Percentiles rank a stretch among this genome's conserved stretches.
phyloP scores from a whole-genome alignment of 306 rosid genomes.

The Pachyrhizus erosus region DNA sequence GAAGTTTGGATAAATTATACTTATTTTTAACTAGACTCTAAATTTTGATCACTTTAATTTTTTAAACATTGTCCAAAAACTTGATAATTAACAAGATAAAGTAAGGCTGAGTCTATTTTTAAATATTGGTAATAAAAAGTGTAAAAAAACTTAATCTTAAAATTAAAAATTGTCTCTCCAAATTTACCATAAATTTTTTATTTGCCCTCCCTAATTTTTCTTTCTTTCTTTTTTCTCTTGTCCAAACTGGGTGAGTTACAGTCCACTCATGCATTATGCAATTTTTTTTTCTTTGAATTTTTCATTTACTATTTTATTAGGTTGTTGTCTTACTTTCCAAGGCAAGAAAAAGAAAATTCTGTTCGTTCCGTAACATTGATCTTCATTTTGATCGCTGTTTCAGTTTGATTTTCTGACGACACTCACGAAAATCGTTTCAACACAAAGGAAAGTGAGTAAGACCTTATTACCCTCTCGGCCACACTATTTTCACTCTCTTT shows the following conservation, averaged over 20 bases:
- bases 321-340: neutral
- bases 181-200: neutral
- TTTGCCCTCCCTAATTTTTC: neutral
- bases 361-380: neutral
- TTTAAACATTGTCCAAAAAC: too few relatives aligned
- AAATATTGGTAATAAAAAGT: too few relatives aligned
- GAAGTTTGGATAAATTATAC: too few relatives aligned
- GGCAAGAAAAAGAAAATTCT: neutral
- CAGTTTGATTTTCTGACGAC: slow-evolving; percentile 36
- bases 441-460: slow-evolving; percentile 2
- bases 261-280: neutral
- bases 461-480: neutral
- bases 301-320: neutral
- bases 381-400: neutral
- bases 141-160: neutral
- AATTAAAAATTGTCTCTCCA: neutral
- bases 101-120: too few relatives aligned
- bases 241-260: neutral
- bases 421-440: slow-evolving; percentile 17
- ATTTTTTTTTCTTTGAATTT: neutral
- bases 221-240: neutral
- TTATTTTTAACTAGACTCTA: too few relatives aligned
- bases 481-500: neutral
- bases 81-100: too few relatives aligned
- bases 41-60: too few relatives aligned